These are phyloP conservation scores for Combretum micranthum DNA, from an alignment of 345 rosid genomes.

Conservation along the genomic window DNA sequence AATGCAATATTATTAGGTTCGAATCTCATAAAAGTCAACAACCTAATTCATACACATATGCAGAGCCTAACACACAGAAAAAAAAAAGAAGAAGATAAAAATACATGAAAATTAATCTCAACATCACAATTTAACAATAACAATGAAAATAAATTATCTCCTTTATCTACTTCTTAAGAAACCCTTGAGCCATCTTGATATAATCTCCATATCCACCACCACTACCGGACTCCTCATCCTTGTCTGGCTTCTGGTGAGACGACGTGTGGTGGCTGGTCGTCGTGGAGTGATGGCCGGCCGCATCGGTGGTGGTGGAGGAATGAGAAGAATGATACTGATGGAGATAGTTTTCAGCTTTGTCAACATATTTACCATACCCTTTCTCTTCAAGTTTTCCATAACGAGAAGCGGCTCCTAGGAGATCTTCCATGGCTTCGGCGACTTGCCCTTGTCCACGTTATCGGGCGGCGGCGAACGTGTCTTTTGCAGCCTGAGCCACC, in stretches of 20 bases:
- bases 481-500: slow-evolving; percentile 53
- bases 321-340: slow-evolving; percentile 38
- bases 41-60: too few relatives aligned
- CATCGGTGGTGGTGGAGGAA: slow-evolving; percentile 23
- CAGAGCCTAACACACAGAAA: too few relatives aligned
- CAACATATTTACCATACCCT: slow-evolving; percentile 52
- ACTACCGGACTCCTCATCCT: slow-evolving; percentile 9
- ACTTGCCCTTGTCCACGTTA: slow-evolving; percentile 50
- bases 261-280: slow-evolving; percentile 1
- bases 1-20: too few relatives aligned
- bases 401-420: slow-evolving; percentile 51
- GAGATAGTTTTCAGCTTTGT: slow-evolving; percentile 66
- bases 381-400: slow-evolving; percentile 64
- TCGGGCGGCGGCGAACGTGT: slow-evolving; percentile 31
- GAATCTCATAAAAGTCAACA: too few relatives aligned
- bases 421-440: slow-evolving; percentile 56
- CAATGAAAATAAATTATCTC: too few relatives aligned
- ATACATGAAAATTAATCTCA: too few relatives aligned
- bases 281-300: slow-evolving; percentile 1
- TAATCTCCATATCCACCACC: slow-evolving; percentile 16
- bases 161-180: slow-evolving; percentile 12
- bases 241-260: slow-evolving; percentile 7
- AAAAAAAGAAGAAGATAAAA: too few relatives aligned
- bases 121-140: too few relatives aligned
- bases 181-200: slow-evolving; percentile 18